Conservation (phyloP, 2,329 filamentous ascomycete genomes). For the Grosmannia clavigera region DNA sequence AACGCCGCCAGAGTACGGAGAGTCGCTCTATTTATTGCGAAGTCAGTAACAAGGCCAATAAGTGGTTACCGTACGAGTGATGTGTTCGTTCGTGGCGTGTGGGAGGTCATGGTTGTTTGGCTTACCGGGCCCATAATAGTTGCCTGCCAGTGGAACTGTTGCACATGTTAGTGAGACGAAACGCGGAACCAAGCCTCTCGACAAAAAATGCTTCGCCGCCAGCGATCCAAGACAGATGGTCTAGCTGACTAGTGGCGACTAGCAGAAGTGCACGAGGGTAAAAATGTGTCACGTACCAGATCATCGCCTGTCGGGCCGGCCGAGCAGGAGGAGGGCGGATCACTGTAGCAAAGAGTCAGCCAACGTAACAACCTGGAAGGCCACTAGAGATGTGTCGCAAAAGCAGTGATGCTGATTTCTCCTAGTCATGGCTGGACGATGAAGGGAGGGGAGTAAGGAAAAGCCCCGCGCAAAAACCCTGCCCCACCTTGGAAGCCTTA, state of each 20-base stretch:
- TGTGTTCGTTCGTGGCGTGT: not conserved
- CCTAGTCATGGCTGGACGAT: not conserved
- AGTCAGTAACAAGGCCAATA: not conserved
- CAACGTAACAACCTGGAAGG: constrained; percentile 1
- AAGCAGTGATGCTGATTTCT: not conserved
- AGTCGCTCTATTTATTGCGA: constrained; percentile 57
- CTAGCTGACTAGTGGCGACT: too few relatives aligned
- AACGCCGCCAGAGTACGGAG: constrained; percentile 93
- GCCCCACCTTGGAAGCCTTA: constrained; percentile 13
- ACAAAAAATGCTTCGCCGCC: too few relatives aligned
- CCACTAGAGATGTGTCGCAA: not conserved
- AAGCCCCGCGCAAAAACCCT: not conserved
- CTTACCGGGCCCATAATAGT: constrained; percentile 99
- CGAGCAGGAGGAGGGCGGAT: constrained; percentile 97
- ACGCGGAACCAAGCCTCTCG: not conserved
- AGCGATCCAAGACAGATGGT: not conserved
- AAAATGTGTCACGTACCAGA: constrained; percentile 55
- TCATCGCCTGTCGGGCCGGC: constrained; percentile 95
- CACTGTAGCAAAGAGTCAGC: constrained; percentile 42
- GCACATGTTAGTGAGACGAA: not conserved
- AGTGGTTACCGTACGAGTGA: not conserved
- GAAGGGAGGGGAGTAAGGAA: constrained; percentile 3
- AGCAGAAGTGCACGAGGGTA: not conserved
- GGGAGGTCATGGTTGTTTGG: constrained; percentile 16
- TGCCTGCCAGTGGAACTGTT: constrained; percentile 98